Percentiles rank a stretch among this genome's conserved stretches.
Conservation (phyloP, 768 basidiomycete genomes). For the Gymnopilus dilepis region DNA sequence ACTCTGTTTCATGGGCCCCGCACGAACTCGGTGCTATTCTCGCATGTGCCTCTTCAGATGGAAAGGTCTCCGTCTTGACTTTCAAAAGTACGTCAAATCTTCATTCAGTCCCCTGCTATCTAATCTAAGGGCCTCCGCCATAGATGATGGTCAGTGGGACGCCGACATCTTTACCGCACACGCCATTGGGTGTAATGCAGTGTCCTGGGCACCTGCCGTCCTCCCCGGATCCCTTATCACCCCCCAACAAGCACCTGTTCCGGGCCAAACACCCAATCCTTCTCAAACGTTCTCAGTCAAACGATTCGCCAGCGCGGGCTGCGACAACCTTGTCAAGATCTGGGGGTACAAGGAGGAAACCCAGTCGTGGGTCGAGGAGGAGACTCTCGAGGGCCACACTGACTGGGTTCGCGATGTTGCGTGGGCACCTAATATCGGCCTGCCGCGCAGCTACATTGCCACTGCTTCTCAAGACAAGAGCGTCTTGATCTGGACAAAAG, state of each 20-base stretch:
- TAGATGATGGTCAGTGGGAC: conserved; percentile 97
- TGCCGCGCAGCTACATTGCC: conserved; percentile 94
- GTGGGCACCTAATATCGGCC: conserved; percentile 96
- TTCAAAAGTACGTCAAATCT: conserved; percentile 82
- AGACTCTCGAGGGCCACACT: conserved; percentile 87
- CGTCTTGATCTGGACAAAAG: conserved; percentile 91
- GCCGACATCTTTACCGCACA: conserved; percentile 96
- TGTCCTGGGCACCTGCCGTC: conserved; percentile 96
- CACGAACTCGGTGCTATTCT: conserved; percentile 97
- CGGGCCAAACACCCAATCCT: conserved; percentile 48
- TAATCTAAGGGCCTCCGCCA: not conserved
- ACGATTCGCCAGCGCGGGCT: conserved; percentile 94
- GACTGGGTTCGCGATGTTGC: conserved; percentile 99
- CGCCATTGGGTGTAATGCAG: conserved; percentile 94
- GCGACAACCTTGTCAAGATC: conserved; percentile 93
- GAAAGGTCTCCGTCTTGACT: conserved; percentile 93
- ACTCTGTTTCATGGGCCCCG: conserved; percentile 99
- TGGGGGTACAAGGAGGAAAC: conserved; percentile 91
- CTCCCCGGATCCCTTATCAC: conserved; percentile 85
- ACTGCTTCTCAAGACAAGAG: conserved; percentile 95
- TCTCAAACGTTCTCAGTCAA: conserved; percentile 67
- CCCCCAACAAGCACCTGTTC: conserved; percentile 57
- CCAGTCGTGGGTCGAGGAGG: conserved; percentile 91
- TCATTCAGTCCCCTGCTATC: not conserved
- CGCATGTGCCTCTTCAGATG: conserved; percentile 96